Base-by-base conservation (phyloP, 495 filamentous ascomycete genomes). In the Xylaria castorea region DNA sequence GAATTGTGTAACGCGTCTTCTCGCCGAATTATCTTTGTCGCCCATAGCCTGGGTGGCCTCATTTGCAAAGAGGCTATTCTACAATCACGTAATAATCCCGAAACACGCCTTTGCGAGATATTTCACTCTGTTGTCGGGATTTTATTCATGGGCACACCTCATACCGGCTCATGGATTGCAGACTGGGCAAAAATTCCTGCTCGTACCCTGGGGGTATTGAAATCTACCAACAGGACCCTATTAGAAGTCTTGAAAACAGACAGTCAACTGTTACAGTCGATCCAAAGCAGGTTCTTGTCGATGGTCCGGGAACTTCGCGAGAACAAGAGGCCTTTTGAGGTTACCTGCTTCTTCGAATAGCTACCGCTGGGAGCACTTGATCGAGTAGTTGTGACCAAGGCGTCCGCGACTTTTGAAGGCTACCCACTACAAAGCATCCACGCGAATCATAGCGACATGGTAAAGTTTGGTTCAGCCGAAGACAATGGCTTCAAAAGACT, bases 11-110 rank as follows among this genome's bases (percentile, higher is more conserved):
- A 51, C 18, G 42, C 42, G 16, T 38, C 63, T 27, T 18, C 42
- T 22, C 77, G 77, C 38, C 83, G 78, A 1, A 46, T 81, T 7
- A 75, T 85, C 32, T 85, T 87, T 73, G 74, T 86, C 5, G 83
- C 76, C 5, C 83, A 87, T 74, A 85, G 82, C 71, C 76, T 86
- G 7, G 82, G 84, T 50, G 85, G 83, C 14, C 77, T 85, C 46
- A 77, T 85, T 36, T 81, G 83, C 48, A 83, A 85, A 64, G 74
- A 76, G 48, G 69, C 69, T 40, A 61, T 77, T 73, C 22, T 75
- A 22, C 34, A 34, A 9, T 77, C 70, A n/a, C 55, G 64, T 38
- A 66, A 67, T 67, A 11, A 34, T 25, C 64, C 18, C 3, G n/a
- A 38, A 9, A 8, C 6, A 36, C 25, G 20, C 30, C 48, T 44